These are phyloP conservation scores for Stagonosporopsis rhizophila DNA, from an alignment of 2,329 filamentous ascomycete genomes.

Conservation along the genomic window DNA sequence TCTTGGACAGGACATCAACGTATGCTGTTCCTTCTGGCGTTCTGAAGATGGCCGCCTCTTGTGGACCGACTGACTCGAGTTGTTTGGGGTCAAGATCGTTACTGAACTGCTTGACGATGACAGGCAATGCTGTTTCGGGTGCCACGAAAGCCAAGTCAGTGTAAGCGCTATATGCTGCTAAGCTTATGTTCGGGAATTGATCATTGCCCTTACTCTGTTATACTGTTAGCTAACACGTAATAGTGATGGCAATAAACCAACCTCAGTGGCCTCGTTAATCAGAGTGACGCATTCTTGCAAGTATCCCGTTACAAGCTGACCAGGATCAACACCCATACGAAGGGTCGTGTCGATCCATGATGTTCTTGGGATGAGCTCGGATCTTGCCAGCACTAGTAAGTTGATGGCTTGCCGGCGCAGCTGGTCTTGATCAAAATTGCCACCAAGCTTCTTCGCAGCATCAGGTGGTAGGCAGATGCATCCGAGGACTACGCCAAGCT, in stretches of 20 bases:
- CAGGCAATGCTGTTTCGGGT: slow-evolving; percentile 78
- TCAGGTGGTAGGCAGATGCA: slow-evolving; percentile 68
- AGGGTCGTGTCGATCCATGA: slow-evolving; percentile 92
- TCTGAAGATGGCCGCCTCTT: slow-evolving; percentile 90
- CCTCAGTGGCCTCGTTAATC: slow-evolving; percentile 65
- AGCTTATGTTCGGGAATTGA: slow-evolving; percentile 56
- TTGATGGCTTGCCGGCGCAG: slow-evolving; percentile 76
- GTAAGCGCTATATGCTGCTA: slow-evolving; percentile 81
- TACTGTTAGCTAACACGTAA: slow-evolving; percentile 5
- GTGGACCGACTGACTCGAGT: slow-evolving; percentile 76
- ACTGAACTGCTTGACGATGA: slow-evolving; percentile 75
- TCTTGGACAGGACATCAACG: slow-evolving; percentile 88
- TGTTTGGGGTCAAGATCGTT: slow-evolving; percentile 75
- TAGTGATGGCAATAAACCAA: slow-evolving; percentile 45
- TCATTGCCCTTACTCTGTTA: slow-evolving; percentile 32
- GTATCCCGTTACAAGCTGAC: slow-evolving; percentile 71
- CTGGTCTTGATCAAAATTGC: slow-evolving; percentile 55
- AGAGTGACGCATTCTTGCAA: slow-evolving; percentile 71
- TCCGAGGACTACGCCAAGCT: slow-evolving; percentile 67
- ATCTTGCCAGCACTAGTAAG: slow-evolving; percentile 78
- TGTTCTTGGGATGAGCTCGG: slow-evolving; percentile 76
- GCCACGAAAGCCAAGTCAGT: slow-evolving; percentile 94
- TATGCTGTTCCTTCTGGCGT: slow-evolving; percentile 89
- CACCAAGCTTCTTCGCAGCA: slow-evolving; percentile 56
- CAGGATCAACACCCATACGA: slow-evolving; percentile 81